A percentile compares a stretch with the other conserved stretches of the same genome.
These are phyloP conservation scores for Fragaria vesca DNA, from an alignment of 306 rosid species.

Conservation along the genomic window DNA sequence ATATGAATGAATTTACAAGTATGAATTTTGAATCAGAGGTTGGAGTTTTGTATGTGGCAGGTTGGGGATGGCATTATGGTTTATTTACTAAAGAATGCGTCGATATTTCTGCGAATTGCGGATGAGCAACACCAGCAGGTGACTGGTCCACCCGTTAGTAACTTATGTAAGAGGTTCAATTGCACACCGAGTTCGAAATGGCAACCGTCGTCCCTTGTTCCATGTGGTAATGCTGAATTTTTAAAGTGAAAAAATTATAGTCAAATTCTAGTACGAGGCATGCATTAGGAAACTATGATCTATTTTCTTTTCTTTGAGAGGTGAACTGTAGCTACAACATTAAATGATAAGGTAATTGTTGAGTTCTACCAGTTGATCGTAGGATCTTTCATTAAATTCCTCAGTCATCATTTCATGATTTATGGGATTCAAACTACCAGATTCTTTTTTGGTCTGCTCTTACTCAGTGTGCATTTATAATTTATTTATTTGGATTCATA, in stretches of 20 bases:
- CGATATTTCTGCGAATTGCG: slow-evolving; percentile 58
- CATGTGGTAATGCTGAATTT: slow-evolving; percentile 40
- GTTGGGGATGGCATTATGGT: slow-evolving; percentile 61
- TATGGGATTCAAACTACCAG: background rate
- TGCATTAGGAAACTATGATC: background rate
- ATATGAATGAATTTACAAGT: background rate
- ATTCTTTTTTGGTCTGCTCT: background rate
- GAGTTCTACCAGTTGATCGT: background rate
- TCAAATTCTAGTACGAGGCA: background rate
- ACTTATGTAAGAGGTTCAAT: slow-evolving; percentile 33
- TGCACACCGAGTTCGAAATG: slow-evolving; percentile 22
- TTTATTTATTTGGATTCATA: background rate
- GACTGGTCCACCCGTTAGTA: slow-evolving; percentile 55
- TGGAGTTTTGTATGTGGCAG: slow-evolving; percentile 37
- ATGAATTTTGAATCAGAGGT: background rate
- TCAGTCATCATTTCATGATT: background rate
- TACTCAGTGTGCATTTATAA: background rate
- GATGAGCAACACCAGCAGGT: slow-evolving; percentile 60
- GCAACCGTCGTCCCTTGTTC: slow-evolving; percentile 28
- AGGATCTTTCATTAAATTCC: background rate
- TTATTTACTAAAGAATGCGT: slow-evolving; percentile 47
- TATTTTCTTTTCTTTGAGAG: background rate
- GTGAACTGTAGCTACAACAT: background rate
- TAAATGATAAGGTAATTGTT: background rate
- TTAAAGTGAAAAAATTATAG: background rate